Evolutionary conservation across 2,329 filamentous ascomycete species (phyloP).

Genomic region (Tolypocladium guangdongense): DNA sequence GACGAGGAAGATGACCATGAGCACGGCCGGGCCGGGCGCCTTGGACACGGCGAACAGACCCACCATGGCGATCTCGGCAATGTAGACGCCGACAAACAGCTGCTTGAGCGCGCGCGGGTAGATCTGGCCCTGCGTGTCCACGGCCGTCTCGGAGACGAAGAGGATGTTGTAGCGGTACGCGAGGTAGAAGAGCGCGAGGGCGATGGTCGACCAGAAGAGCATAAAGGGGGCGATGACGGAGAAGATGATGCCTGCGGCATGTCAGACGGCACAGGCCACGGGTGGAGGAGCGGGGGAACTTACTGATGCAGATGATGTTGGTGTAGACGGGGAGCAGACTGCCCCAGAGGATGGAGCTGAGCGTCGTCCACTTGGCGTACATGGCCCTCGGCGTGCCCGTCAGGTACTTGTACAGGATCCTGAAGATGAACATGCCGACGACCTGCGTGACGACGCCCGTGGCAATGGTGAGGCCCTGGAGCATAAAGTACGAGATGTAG

Average conservation of each 20-base stretch:
- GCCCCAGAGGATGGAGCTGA: conserved; percentile 65
- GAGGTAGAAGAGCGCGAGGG: conserved; percentile 68
- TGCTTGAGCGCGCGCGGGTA: conserved; percentile 87
- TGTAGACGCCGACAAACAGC: conserved; percentile 68
- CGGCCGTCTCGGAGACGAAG: conserved; percentile 65
- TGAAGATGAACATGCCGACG: conserved; percentile 53
- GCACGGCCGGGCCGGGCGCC: conserved; percentile 56
- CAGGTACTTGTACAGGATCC: conserved; percentile 56
- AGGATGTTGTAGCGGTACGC: conserved; percentile 82
- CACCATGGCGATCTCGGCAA: conserved; percentile 68
- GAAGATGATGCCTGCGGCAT: conserved; percentile 52
- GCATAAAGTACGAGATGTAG: conserved; percentile 81
- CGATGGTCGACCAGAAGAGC: conserved; percentile 67
- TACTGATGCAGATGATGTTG: conserved; percentile 60
- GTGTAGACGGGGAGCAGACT: conserved; percentile 66
- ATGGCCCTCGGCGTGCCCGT: conserved; percentile 69
- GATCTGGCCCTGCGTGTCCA: conserved; percentile 81
- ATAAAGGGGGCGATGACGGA: conserved; percentile 76
- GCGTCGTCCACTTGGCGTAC: conserved; percentile 60
- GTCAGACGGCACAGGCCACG: conserved; percentile 7
- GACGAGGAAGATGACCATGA: conserved; percentile 67
- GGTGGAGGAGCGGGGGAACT: conserved; percentile 8
- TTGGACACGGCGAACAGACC: conserved; percentile 66
- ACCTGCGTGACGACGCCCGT: conserved; percentile 61
- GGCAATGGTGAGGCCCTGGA: conserved; percentile 74